Evolutionary conservation across 371 early-diverging fungal genomes (phyloP).

Genomic region (Mucor saturninus): DNA sequence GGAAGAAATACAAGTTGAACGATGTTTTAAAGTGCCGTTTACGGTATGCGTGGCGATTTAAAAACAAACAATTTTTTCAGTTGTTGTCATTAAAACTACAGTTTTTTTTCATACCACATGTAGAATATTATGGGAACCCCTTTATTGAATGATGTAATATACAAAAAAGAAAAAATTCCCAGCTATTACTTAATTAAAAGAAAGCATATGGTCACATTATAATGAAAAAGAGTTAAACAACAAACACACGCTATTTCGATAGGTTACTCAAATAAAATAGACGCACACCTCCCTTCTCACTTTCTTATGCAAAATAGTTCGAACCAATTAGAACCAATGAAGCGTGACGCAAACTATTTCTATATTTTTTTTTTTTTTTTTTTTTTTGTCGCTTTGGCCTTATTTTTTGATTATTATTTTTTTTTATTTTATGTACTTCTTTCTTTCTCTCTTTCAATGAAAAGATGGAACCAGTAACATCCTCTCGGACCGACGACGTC

Average conservation of each 20-base stretch:
- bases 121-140: too few species aligned
- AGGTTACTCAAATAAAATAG: constrained; percentile 1
- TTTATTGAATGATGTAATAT: too few species aligned
- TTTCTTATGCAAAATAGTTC: constrained; percentile 22
- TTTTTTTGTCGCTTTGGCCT: neutral
- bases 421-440: constrained; percentile 5
- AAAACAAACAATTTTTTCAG: too few species aligned
- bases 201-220: neutral
- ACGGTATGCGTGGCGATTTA: too few species aligned
- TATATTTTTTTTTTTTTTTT: neutral
- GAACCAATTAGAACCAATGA: constrained; percentile 22
- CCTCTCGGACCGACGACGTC: constrained; percentile 3
- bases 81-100: too few species aligned
- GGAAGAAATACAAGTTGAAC: too few species aligned
- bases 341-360: constrained; percentile 11
- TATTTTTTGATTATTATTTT: constrained; percentile 2
- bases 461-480: constrained; percentile 21
- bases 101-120: too few species aligned
- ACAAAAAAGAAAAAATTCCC: too few species aligned
- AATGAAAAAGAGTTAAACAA: neutral
- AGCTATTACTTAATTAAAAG: too few species aligned
- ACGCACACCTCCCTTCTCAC: neutral
- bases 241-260: neutral
- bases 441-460: constrained; percentile 6
- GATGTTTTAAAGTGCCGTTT: too few species aligned